Evolutionary conservation across 2,329 filamentous ascomycete genomes (phyloP).

Genomic region (Aspergillus hortae): DNA sequence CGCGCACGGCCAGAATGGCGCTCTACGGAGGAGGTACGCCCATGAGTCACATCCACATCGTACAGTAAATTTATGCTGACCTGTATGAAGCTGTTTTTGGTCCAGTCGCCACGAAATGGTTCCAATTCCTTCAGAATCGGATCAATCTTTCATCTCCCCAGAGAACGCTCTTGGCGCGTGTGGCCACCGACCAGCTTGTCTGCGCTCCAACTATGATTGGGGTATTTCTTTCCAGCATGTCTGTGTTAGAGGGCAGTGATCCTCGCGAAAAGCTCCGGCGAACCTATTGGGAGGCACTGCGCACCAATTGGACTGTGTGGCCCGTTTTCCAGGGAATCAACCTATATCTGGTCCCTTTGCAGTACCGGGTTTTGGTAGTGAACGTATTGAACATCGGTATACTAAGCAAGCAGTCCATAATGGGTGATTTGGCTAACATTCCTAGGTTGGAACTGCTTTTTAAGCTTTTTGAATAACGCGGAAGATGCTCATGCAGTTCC

Average conservation of each 20-base stretch:
- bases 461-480: constrained; percentile 14
- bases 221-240: constrained; percentile 16
- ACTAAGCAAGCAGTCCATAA: neutral
- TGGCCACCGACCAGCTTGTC: constrained; percentile 12
- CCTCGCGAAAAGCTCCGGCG: constrained; percentile 11
- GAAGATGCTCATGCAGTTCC: neutral
- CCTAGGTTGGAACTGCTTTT: constrained; percentile 16
- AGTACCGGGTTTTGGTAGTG: constrained; percentile 13
- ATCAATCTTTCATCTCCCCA: constrained; percentile 3
- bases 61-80: too few species aligned
- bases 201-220: constrained; percentile 16
- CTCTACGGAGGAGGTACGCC: constrained; percentile 13
- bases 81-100: constrained; percentile 10
- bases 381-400: constrained; percentile 16
- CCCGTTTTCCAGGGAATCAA: constrained; percentile 12
- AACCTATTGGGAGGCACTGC: constrained; percentile 13
- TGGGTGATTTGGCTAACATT: neutral
- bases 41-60: too few species aligned
- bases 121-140: constrained; percentile 11
- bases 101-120: constrained; percentile 16
- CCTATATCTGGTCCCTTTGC: constrained; percentile 12
- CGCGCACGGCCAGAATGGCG: constrained; percentile 10
- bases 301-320: constrained; percentile 15
- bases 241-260: constrained; percentile 9
- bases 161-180: constrained; percentile 9